These are phyloP conservation scores for Ganoderma multipileum DNA, from an alignment of 1,284 basidiomycete genomes.

Conservation along the genomic window DNA sequence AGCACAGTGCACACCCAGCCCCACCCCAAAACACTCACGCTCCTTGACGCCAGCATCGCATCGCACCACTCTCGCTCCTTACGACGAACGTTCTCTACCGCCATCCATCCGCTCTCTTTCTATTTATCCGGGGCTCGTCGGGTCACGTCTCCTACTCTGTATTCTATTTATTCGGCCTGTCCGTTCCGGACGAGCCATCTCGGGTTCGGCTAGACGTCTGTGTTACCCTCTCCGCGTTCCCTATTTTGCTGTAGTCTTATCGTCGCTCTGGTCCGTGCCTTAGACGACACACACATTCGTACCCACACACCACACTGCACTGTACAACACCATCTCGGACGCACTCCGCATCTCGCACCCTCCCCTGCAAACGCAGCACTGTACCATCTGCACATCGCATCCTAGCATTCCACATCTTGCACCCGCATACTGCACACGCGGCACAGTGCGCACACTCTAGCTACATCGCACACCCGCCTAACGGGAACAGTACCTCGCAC, in stretches of 20 bases:
- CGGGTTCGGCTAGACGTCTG: not conserved
- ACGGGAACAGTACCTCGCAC: conserved; percentile 8
- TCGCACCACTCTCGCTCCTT: not conserved
- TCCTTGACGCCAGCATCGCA: conserved; percentile 1
- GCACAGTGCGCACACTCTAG: not conserved
- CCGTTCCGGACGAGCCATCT: not conserved
- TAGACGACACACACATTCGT: conserved; percentile 20
- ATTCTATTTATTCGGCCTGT: conserved; percentile 15
- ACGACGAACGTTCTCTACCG: not conserved
- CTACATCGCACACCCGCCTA: conserved; percentile 5
- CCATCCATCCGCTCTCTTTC: conserved; percentile 4
- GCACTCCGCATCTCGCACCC: not conserved
- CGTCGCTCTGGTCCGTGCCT: conserved; percentile 8
- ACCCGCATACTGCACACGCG: conserved; percentile 2
- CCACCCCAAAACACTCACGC: not conserved
- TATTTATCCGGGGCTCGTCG: conserved; percentile 23
- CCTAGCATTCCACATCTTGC: not conserved
- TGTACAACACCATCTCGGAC: conserved; percentile 26
- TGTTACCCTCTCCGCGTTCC: not conserved
- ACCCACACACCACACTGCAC: conserved; percentile 24
- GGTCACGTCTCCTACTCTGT: conserved; percentile 4
- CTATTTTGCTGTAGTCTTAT: conserved; percentile 17
- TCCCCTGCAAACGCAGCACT: conserved; percentile 5
- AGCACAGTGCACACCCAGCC: not conserved
- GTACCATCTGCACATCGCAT: conserved; percentile 16